These are phyloP conservation scores for Xerocomus tenax DNA, from an alignment of 1,284 basidiomycete genomes.

Conservation along the genomic window DNA sequence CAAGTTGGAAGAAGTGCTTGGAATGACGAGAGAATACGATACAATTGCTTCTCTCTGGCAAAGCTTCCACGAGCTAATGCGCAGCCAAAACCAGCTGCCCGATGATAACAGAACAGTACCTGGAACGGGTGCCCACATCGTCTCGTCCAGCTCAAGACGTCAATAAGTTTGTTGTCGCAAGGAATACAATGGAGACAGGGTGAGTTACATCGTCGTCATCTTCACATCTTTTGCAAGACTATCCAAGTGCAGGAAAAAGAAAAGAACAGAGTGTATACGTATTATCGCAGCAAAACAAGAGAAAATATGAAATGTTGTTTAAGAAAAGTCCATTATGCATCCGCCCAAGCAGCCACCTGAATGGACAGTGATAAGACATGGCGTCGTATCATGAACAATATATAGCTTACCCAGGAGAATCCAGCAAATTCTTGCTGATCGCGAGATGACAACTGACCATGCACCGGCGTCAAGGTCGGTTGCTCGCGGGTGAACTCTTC, in stretches of 20 bases:
- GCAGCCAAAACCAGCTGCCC: slow-evolving; percentile 36
- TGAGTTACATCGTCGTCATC: slow-evolving; percentile 22
- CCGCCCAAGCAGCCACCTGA: slow-evolving; percentile 67
- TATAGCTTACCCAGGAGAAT: slow-evolving; percentile 73
- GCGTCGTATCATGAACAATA: not conserved
- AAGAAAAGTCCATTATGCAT: slow-evolving; percentile 39
- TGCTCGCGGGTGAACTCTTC: slow-evolving; percentile 96
- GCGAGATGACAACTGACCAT: slow-evolving; percentile 83
- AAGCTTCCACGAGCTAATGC: slow-evolving; percentile 73
- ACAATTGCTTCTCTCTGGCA: slow-evolving; percentile 85
- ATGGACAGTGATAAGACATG: not conserved
- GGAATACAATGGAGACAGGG: slow-evolving; percentile 14
- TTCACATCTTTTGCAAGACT: slow-evolving; percentile 35
- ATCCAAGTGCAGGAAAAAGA: slow-evolving; percentile 43
- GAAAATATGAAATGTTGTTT: slow-evolving; percentile 30
- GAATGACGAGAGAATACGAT: slow-evolving; percentile 88
- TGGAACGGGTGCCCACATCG: slow-evolving; percentile 61
- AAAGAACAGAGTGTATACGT: slow-evolving; percentile 28
- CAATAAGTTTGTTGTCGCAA: slow-evolving; percentile 14
- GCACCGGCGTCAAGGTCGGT: slow-evolving; percentile 95
- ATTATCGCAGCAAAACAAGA: slow-evolving; percentile 32
- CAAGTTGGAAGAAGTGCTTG: slow-evolving; percentile 84
- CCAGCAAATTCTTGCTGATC: slow-evolving; percentile 95
- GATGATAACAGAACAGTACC: slow-evolving; percentile 37
- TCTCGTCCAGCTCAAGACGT: slow-evolving; percentile 31